Percentiles rank a stretch among this genome's conserved stretches.
These are phyloP conservation scores for Microthyrium microscopicum DNA, from an alignment of 2,329 filamentous ascomycete species.

Conservation along the genomic window DNA sequence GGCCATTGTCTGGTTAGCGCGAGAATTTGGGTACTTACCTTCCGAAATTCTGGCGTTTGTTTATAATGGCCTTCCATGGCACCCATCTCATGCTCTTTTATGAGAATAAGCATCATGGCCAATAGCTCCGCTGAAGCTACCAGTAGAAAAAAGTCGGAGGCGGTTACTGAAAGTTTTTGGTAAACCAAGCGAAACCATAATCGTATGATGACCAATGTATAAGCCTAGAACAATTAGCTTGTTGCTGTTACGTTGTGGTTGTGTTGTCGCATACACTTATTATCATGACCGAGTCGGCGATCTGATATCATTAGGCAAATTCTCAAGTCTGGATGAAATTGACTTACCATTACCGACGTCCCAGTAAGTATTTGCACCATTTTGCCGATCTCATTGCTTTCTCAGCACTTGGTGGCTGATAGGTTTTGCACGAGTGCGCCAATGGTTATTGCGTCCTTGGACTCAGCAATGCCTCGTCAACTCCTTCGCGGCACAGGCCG, in stretches of 20 bases:
- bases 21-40: not conserved
- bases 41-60: not conserved
- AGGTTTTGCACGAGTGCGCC: too few relatives aligned
- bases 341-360: constrained; percentile 2
- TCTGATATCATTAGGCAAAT: not conserved
- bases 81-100: constrained; percentile 2
- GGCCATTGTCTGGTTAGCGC: not conserved
- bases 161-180: constrained; percentile 1
- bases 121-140: not conserved
- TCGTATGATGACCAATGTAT: constrained; percentile 4
- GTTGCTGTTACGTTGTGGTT: not conserved
- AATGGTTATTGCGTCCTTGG: too few relatives aligned
- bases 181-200: constrained; percentile 7
- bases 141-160: constrained; percentile 7
- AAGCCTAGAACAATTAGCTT: constrained; percentile 2
- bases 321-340: not conserved
- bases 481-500: too few relatives aligned
- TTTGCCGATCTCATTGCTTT: too few relatives aligned
- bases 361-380: constrained; percentile 2
- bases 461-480: too few relatives aligned
- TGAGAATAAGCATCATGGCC: constrained; percentile 1
- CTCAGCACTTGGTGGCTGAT: too few relatives aligned
- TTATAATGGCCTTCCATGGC: constrained; percentile 2
- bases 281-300: constrained; percentile 3
- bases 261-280: constrained; percentile 1